phyloP scores from a whole-genome alignment of 495 filamentous ascomycete species.

The Penicillium verhagenii region DNA sequence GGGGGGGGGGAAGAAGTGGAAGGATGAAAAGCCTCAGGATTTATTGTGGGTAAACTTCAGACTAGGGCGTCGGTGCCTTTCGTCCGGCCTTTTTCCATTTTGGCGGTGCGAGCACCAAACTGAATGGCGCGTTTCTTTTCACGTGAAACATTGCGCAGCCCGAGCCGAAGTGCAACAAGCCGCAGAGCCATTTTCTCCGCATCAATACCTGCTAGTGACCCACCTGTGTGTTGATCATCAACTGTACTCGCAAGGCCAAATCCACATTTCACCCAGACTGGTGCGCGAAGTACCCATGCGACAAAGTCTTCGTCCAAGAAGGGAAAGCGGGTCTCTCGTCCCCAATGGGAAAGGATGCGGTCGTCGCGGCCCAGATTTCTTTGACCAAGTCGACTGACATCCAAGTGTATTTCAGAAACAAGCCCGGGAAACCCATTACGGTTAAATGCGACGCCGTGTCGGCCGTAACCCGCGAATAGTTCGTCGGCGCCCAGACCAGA shows the following conservation, averaged over 20 bases:
- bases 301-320: slow-evolving; percentile 87
- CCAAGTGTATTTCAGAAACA: slow-evolving; percentile 79
- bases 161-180: slow-evolving; percentile 71
- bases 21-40: background rate
- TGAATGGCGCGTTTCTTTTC: slow-evolving; percentile 96
- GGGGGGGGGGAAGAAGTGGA: background rate
- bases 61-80: slow-evolving; percentile 63
- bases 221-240: background rate
- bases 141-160: slow-evolving; percentile 64
- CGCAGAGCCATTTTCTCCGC: slow-evolving; percentile 79
- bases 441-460: slow-evolving; percentile 75
- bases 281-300: slow-evolving; percentile 68
- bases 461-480: slow-evolving; percentile 88
- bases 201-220: slow-evolving; percentile 50
- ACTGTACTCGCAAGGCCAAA: slow-evolving; percentile 47
- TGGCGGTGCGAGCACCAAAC: slow-evolving; percentile 82
- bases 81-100: slow-evolving; percentile 72
- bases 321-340: slow-evolving; percentile 87
- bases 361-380: slow-evolving; percentile 94
- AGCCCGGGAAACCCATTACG: slow-evolving; percentile 66
- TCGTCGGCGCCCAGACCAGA: slow-evolving; percentile 96
- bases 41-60: slow-evolving; percentile 21
- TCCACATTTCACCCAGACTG: slow-evolving; percentile 83
- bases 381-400: slow-evolving; percentile 83
- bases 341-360: slow-evolving; percentile 85